These are phyloP conservation scores for Aspergillus sparsus DNA, from an alignment of 495 filamentous ascomycete species.

Conservation along the genomic window DNA sequence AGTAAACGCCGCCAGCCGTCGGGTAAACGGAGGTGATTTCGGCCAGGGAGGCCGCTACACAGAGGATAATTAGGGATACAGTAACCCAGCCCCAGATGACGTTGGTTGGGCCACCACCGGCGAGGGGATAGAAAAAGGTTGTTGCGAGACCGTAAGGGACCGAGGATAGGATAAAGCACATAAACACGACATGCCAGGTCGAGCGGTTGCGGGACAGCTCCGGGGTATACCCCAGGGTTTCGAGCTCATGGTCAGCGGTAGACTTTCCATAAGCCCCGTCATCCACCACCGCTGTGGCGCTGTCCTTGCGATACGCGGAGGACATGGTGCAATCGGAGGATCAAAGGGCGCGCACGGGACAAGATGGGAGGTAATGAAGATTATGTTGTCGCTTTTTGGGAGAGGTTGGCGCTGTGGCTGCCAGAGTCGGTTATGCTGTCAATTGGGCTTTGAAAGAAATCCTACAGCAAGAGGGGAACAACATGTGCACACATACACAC, in stretches of 20 bases:
- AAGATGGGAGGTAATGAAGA: background rate
- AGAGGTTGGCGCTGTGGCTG: no score
- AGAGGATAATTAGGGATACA: slow-evolving; percentile 68
- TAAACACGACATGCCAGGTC: slow-evolving; percentile 38
- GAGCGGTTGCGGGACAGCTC: slow-evolving; percentile 56
- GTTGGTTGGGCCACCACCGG: slow-evolving; percentile 63
- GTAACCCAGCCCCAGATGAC: slow-evolving; percentile 72
- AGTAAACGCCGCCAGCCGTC: slow-evolving; percentile 69
- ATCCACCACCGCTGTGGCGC: slow-evolving; percentile 13
- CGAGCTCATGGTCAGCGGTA: slow-evolving; percentile 26
- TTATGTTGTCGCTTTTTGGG: background rate
- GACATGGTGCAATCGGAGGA: background rate
- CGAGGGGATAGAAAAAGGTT: slow-evolving; percentile 66
- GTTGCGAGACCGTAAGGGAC: slow-evolving; percentile 69
- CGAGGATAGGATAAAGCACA: slow-evolving; percentile 51
- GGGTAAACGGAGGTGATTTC: slow-evolving; percentile 76
- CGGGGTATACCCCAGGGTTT: slow-evolving; percentile 53
- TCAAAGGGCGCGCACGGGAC: background rate
- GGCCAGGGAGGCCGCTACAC: slow-evolving; percentile 69
- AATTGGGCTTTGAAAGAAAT: no score
- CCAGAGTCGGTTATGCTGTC: no score
- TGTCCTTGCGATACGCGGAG: slow-evolving; percentile 1
- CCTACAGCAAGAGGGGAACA: no score
- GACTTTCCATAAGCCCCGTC: slow-evolving; percentile 7
- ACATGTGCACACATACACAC: no score